A percentile compares a stretch with the other conserved stretches of the same genome.
phyloP scores from a whole-genome alignment of 2,329 filamentous ascomycete genomes.

The Huntiella omanensis region DNA sequence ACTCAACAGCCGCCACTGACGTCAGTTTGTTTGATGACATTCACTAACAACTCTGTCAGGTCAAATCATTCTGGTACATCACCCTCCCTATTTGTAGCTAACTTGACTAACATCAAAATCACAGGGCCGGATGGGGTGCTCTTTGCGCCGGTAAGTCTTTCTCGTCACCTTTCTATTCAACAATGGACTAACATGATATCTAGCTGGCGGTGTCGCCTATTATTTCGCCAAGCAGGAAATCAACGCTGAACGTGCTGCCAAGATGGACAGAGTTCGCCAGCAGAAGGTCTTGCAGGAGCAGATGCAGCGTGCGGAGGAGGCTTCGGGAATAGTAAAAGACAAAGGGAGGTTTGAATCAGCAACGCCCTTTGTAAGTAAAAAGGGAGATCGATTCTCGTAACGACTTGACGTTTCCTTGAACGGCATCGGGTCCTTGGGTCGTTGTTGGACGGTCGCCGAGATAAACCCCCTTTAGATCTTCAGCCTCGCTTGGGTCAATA shows the following conservation, averaged over 20 bases:
- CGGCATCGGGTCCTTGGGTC: neutral
- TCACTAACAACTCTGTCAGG: constrained; percentile 20
- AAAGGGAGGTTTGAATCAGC: constrained; percentile 52
- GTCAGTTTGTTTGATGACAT: no score
- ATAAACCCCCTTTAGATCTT: constrained; percentile 3
- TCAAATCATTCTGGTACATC: constrained; percentile 45
- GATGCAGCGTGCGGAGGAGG: constrained; percentile 6
- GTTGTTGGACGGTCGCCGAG: neutral
- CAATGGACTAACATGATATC: neutral
- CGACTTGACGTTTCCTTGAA: neutral
- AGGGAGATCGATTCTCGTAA: constrained; percentile 70
- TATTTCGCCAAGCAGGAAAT: constrained; percentile 90
- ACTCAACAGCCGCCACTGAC: no score
- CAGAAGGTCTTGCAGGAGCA: constrained; percentile 36
- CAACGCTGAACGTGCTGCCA: constrained; percentile 66
- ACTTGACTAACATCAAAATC: constrained; percentile 6
- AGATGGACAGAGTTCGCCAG: constrained; percentile 46
- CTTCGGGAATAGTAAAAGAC: constrained; percentile 17
- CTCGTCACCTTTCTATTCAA: neutral
- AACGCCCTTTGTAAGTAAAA: constrained; percentile 55
- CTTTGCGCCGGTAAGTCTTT: constrained; percentile 54
- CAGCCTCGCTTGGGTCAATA: constrained; percentile 3
- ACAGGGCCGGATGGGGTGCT: constrained; percentile 78
- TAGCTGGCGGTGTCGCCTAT: constrained; percentile 80
- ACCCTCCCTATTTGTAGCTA: neutral